These are phyloP conservation scores for Ophioceras dolichostomum DNA, from an alignment of 2,329 filamentous ascomycete genomes.

Conservation along the genomic window DNA sequence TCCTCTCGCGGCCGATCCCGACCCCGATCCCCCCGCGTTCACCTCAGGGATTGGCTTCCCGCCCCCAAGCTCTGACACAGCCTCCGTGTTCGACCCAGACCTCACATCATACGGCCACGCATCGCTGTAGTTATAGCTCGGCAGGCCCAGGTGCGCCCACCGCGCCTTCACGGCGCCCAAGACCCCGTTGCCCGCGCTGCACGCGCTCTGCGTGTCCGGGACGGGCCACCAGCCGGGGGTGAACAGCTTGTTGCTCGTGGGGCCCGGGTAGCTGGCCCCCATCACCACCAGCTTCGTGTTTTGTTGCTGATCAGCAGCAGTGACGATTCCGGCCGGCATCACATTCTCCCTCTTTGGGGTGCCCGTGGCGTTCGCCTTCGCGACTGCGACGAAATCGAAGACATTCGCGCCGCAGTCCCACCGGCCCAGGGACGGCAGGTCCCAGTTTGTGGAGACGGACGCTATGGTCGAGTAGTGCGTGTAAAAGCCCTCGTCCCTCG, in stretches of 20 bases:
- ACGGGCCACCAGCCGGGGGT: slow-evolving; percentile 13
- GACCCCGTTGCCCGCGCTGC: slow-evolving; percentile 7
- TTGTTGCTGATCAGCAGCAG: background rate
- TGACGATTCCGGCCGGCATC: background rate
- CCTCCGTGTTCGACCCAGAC: slow-evolving; percentile 24
- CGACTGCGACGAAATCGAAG: slow-evolving; percentile 11
- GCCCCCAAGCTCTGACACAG: background rate
- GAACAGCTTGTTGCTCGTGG: slow-evolving; percentile 8
- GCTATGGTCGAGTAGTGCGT: slow-evolving; percentile 21
- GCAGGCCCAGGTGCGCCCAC: slow-evolving; percentile 5
- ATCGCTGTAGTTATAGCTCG: slow-evolving; percentile 9
- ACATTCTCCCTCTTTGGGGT: slow-evolving; percentile 3
- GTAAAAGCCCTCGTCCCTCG: slow-evolving; percentile 36
- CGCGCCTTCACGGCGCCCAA: slow-evolving; percentile 3
- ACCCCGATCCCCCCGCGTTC: background rate
- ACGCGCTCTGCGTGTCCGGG: slow-evolving; percentile 6
- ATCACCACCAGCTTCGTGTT: slow-evolving; percentile 1
- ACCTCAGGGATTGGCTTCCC: background rate
- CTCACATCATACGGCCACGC: slow-evolving; percentile 29
- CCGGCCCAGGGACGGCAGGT: slow-evolving; percentile 25
- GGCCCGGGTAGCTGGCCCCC: slow-evolving; percentile 3
- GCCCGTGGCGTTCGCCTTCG: slow-evolving; percentile 4
- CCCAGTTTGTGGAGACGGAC: slow-evolving; percentile 23
- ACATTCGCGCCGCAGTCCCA: slow-evolving; percentile 18
- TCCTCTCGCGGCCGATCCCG: no score